Conservation (phyloP, 148 eudicot species). For the Silene latifolia region DNA sequence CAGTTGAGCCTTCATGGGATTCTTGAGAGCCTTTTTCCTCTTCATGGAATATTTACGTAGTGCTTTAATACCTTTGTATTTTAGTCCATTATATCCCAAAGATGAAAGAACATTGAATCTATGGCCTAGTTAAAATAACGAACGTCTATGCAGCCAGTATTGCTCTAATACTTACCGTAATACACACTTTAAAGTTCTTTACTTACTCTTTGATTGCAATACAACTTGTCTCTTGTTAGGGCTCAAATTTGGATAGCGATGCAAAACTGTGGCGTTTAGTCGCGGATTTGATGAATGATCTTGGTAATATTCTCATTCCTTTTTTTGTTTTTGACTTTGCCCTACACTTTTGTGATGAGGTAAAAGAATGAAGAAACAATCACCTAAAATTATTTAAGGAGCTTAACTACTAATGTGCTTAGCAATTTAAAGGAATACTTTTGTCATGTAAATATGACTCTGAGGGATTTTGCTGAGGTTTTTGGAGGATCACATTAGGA, state of each 20-base stretch:
- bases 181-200: too few species aligned
- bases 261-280: conserved; percentile 99
- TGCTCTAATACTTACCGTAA: neutral
- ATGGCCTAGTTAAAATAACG: neutral
- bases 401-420: neutral
- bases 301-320: conserved; percentile 52
- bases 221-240: conserved; percentile 45
- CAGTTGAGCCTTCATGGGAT: too few species aligned
- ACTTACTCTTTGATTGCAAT: conserved; percentile 17
- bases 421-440: neutral
- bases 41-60: neutral
- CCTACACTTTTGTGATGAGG: neutral
- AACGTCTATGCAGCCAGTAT: neutral
- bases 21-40: neutral
- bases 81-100: neutral
- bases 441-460: neutral
- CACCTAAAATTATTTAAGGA: neutral
- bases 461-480: neutral
- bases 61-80: neutral
- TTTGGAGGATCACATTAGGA: neutral
- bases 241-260: conserved; percentile 90
- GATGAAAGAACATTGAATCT: neutral
- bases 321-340: neutral
- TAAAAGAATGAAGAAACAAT: neutral
- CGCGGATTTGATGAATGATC: conserved; percentile 98